These are phyloP conservation scores for Boletellus dicymbophilus DNA, from an alignment of 1,284 basidiomycete genomes.

Conservation along the genomic window DNA sequence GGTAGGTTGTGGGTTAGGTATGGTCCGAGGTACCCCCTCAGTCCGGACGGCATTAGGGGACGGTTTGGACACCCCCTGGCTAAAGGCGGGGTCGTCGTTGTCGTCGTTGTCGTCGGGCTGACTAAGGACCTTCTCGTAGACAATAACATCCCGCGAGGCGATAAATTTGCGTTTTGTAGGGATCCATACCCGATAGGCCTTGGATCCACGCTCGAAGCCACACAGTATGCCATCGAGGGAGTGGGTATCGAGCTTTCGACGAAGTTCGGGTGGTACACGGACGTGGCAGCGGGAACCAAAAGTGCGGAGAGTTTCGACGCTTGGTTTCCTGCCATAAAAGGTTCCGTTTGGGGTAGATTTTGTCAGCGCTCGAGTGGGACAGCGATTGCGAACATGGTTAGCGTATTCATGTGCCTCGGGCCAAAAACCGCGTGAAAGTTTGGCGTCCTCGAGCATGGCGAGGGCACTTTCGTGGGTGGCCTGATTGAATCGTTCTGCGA, in stretches of 20 bases:
- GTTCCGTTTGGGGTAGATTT: background rate
- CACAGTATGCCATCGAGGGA: background rate
- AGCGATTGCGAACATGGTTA: background rate
- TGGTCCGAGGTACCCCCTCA: background rate
- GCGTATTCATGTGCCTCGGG: background rate
- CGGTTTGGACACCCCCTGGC: background rate
- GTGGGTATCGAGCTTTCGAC: background rate
- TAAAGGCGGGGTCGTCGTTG: background rate
- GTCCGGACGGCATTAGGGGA: background rate
- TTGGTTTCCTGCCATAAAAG: background rate
- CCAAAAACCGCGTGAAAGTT: background rate
- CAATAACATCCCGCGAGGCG: background rate
- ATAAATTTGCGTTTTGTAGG: background rate
- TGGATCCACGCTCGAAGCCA: background rate
- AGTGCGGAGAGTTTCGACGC: background rate
- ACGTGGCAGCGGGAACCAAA: background rate
- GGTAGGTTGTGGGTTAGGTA: background rate
- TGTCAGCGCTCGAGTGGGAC: background rate
- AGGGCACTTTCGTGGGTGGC: background rate
- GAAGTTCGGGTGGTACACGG: background rate
- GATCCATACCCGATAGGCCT: slow-evolving; percentile 2
- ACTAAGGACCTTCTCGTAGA: background rate
- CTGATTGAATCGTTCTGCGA: slow-evolving; percentile 2
- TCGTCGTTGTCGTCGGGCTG: background rate
- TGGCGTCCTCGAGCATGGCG: background rate